phyloP scores from a whole-genome alignment of 2,329 filamentous ascomycete genomes.

The Verticillium nubilum region DNA sequence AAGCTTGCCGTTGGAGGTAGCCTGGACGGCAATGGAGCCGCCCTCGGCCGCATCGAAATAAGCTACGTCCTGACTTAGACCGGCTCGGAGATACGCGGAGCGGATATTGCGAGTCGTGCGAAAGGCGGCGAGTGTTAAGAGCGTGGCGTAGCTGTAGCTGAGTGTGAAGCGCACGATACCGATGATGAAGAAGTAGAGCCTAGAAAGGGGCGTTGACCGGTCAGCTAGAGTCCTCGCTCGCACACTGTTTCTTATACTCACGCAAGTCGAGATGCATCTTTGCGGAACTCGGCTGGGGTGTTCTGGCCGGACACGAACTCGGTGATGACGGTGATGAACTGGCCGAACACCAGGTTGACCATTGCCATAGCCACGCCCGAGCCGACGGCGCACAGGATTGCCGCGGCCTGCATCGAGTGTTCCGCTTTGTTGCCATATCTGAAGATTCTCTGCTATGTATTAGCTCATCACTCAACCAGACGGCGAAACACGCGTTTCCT shows the following conservation, averaged over 20 bases:
- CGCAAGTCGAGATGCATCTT: slow-evolving; percentile 24
- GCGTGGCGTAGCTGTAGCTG: not conserved
- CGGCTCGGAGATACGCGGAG: slow-evolving; percentile 40
- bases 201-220: not conserved
- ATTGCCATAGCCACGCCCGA: slow-evolving; percentile 10
- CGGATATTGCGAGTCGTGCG: slow-evolving; percentile 42
- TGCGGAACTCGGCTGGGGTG: slow-evolving; percentile 20
- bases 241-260: slow-evolving; percentile 9
- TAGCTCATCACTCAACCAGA: too few relatives aligned
- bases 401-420: not conserved
- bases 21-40: slow-evolving; percentile 31
- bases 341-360: slow-evolving; percentile 11
- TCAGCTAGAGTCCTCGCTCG: not conserved
- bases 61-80: slow-evolving; percentile 44
- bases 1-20: slow-evolving; percentile 32
- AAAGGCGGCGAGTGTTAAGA: slow-evolving; percentile 36
- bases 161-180: not conserved
- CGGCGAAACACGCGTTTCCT: too few relatives aligned
- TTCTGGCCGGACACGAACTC: slow-evolving; percentile 15
- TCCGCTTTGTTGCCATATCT: not conserved
- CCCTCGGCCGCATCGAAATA: slow-evolving; percentile 37
- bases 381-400: slow-evolving; percentile 1
- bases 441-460: not conserved
- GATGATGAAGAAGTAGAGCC: not conserved
- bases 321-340: slow-evolving; percentile 9